Conservation (phyloP, 2,329 filamentous ascomycete species). For the Zymoseptoria brevis region DNA sequence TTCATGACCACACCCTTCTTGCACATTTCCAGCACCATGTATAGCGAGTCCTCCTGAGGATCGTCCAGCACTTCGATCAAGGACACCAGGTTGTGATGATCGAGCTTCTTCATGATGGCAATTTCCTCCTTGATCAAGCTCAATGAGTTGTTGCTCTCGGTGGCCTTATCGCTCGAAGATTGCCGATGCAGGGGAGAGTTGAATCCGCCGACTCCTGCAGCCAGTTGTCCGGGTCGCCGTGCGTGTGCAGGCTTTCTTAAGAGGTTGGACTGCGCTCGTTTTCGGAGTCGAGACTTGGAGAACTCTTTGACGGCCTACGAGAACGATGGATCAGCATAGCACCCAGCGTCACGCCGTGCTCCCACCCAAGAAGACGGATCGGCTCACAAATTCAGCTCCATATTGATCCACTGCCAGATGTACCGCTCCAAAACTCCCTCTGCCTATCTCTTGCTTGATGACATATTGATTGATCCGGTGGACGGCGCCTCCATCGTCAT, state of each 20-base stretch:
- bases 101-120: slow-evolving; percentile 97
- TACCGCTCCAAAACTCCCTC: slow-evolving; percentile 90
- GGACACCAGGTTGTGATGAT: slow-evolving; percentile 88
- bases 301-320: slow-evolving; percentile 90
- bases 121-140: slow-evolving; percentile 92
- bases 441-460: slow-evolving; percentile 91
- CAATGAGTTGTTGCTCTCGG: slow-evolving; percentile 60
- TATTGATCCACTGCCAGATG: slow-evolving; percentile 85
- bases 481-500: slow-evolving; percentile 70
- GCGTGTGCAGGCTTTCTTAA: slow-evolving; percentile 55
- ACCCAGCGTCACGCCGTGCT: neutral
- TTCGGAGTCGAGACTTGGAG: slow-evolving; percentile 82
- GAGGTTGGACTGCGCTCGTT: slow-evolving; percentile 82
- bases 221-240: slow-evolving; percentile 45
- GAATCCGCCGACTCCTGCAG: slow-evolving; percentile 45
- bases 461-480: slow-evolving; percentile 92
- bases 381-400: slow-evolving; percentile 80
- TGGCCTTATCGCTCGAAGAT: slow-evolving; percentile 41
- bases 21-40: slow-evolving; percentile 99
- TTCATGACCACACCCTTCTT: slow-evolving; percentile 97
- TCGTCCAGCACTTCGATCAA: slow-evolving; percentile 93
- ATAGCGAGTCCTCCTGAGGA: slow-evolving; percentile 87
- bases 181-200: slow-evolving; percentile 58
- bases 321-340: slow-evolving; percentile 11
- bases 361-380: slow-evolving; percentile 1